Base-by-base conservation (phyloP, 148 eudicot species). In the Arbutus unedo region DNA sequence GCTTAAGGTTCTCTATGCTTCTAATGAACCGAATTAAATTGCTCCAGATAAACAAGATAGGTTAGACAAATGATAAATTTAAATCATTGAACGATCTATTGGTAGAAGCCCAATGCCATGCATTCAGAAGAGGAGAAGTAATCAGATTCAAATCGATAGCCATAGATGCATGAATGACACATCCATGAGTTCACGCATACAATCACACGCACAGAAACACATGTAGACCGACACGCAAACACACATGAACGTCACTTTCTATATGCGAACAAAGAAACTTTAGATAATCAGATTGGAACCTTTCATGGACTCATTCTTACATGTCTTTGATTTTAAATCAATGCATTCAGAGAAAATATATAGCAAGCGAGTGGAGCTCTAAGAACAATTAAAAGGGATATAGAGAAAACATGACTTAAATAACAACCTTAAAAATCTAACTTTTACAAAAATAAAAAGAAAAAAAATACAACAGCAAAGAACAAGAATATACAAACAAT, bases 401-500 rank as follows among this genome's bases (percentile, higher is more conserved):
- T 76, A n/a, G 18, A 43, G 41, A 41, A 77, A 38, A n/a, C 1
- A 6, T 2, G 43, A 70, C 13, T 38, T 3, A 41, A 70, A 11
- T 3, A 70, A 13, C 9, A 70, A 70, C 7, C 6, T 1, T 38
- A 70, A 70, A 70, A 43, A 15, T 14, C 19, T 6, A 10, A 38
- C 74, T 11, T 43, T n/a, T n/a, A n/a, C n/a, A n/a, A n/a, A 38
- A 50, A 4, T n/a, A 81, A 6, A 54, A 19, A 64, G 57, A n/a
- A 77, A 31, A 23, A 19, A 64, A 43, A 38, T 3, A 75, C 45
- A 76, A 48, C 16, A 76, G 44, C 21, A 15, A 49, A 64, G 75
- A 76, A 74, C 25, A 47, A 79, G 77, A 21, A 74, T 74, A 51
- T 16, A 67, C 55, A 76, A 43, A 68, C 64, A 81, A 25, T 41